Conservation (phyloP, 495 filamentous ascomycete genomes). For the Neurospora terricola region DNA sequence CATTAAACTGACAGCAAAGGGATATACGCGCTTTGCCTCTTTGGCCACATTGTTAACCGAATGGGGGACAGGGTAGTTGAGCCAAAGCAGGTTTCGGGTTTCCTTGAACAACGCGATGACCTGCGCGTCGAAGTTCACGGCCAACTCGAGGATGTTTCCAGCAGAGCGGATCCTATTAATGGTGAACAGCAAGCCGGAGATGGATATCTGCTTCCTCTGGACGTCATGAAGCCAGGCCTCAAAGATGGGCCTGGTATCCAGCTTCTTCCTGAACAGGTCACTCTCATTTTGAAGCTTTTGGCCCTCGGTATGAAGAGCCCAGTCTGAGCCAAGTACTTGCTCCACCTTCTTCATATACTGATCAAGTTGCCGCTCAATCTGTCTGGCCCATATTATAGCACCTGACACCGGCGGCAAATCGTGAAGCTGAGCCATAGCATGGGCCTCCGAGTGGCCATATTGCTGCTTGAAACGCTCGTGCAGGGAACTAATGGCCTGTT, state of each 20-base stretch:
- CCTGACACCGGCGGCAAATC: constrained; percentile 93
- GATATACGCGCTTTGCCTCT: constrained; percentile 93
- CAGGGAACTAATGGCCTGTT: constrained; percentile 81
- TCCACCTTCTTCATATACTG: constrained; percentile 97
- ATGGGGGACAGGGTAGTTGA: constrained; percentile 86
- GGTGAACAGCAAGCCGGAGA: constrained; percentile 82
- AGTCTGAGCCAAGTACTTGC: constrained; percentile 85
- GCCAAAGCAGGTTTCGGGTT: constrained; percentile 91
- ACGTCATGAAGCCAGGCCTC: constrained; percentile 93
- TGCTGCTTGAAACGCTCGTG: constrained; percentile 98
- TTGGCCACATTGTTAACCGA: constrained; percentile 90
- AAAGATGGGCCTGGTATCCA: constrained; percentile 87
- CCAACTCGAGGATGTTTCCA: constrained; percentile 75
- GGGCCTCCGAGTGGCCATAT: constrained; percentile 94
- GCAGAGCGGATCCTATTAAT: constrained; percentile 78
- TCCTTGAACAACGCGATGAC: constrained; percentile 98
- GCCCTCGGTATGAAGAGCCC: constrained; percentile 87
- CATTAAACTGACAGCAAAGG: constrained; percentile 95
- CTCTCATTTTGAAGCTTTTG: constrained; percentile 87
- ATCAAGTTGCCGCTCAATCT: constrained; percentile 91
- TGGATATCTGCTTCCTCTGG: constrained; percentile 72
- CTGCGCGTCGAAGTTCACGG: constrained; percentile 93
- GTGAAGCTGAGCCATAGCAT: constrained; percentile 92
- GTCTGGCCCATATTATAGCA: constrained; percentile 91
- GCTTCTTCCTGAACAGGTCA: constrained; percentile 85